Conservation (phyloP, 2,329 filamentous ascomycete genomes). For the Fusarium chaquense region DNA sequence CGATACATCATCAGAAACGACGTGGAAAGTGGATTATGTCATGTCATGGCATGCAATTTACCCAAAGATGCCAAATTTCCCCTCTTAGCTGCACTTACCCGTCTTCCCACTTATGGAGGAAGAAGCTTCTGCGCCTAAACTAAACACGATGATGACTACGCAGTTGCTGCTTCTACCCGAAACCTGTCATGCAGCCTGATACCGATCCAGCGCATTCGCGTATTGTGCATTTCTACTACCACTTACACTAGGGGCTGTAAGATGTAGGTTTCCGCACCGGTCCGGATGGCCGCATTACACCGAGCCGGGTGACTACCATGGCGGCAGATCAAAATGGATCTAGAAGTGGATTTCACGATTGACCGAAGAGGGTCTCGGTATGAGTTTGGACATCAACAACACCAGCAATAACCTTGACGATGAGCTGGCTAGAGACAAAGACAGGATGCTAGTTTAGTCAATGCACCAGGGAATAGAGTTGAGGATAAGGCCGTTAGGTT, state of each 20-base stretch:
- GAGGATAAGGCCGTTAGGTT: not conserved
- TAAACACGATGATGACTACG: not conserved
- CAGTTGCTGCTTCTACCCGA: constrained; percentile 28
- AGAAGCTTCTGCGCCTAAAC: constrained; percentile 2
- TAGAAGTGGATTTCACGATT: constrained; percentile 5
- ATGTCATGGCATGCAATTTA: constrained; percentile 6
- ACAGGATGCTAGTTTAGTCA: not conserved
- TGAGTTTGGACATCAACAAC: constrained; percentile 1
- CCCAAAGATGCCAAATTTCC: constrained; percentile 1
- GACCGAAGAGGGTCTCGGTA: not conserved
- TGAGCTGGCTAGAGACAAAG: not conserved
- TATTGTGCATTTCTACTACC: constrained; percentile 11
- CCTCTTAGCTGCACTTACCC: constrained; percentile 21
- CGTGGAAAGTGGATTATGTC: not conserved
- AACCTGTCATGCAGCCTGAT: constrained; percentile 23
- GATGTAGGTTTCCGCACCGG: not conserved
- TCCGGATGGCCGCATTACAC: constrained; percentile 14
- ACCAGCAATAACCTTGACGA: not conserved
- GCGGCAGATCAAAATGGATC: constrained; percentile 18
- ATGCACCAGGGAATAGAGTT: not conserved
- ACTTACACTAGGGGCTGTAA: not conserved
- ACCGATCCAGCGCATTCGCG: constrained; percentile 26
- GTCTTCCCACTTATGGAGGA: not conserved
- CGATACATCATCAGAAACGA: constrained; percentile 24
- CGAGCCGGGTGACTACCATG: constrained; percentile 18